Conservation (phyloP, 1,284 basidiomycete genomes). For the Tilletia caries region DNA sequence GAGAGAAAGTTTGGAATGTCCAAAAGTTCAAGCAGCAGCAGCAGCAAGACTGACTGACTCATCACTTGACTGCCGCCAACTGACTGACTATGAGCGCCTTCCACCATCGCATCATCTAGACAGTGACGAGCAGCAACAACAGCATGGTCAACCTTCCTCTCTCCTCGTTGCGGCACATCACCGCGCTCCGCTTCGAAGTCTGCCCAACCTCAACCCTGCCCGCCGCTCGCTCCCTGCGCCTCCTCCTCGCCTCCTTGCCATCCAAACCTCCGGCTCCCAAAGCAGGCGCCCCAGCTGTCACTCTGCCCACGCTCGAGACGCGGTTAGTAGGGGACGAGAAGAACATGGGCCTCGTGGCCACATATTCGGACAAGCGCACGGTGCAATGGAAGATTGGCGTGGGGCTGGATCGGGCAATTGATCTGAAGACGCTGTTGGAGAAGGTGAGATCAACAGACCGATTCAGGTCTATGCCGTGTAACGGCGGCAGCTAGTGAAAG, state of each 20-base stretch:
- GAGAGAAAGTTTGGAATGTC: too few species aligned
- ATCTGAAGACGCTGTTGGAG: slow-evolving; percentile 9
- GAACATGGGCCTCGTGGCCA: background rate
- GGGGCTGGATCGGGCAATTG: background rate
- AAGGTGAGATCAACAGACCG: slow-evolving; percentile 5
- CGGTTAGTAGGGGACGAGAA: background rate
- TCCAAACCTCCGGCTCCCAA: slow-evolving; percentile 2
- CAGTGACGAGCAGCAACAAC: background rate
- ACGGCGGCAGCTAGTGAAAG: too few species aligned
- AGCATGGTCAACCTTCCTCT: slow-evolving; percentile 7
- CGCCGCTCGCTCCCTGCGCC: background rate
- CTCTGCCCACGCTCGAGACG: background rate
- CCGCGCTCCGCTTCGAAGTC: slow-evolving; percentile 6
- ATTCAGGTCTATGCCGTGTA: too few species aligned
- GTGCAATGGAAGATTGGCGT: slow-evolving; percentile 1
- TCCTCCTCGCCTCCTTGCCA: slow-evolving; percentile 3
- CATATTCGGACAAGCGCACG: slow-evolving; percentile 4
- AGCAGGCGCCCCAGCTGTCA: background rate
- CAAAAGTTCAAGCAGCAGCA: too few species aligned
- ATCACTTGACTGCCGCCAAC: too few species aligned
- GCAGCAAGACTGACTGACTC: too few species aligned
- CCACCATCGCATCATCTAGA: too few species aligned
- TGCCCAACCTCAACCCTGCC: slow-evolving; percentile 1
- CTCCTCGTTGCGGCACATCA: slow-evolving; percentile 11
- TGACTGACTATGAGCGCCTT: too few species aligned